Evolutionary conservation across 106 monocot species (phyloP), one percentile per base, ranked within the genome.

Genomic region (Cymbidium sinense): DNA sequence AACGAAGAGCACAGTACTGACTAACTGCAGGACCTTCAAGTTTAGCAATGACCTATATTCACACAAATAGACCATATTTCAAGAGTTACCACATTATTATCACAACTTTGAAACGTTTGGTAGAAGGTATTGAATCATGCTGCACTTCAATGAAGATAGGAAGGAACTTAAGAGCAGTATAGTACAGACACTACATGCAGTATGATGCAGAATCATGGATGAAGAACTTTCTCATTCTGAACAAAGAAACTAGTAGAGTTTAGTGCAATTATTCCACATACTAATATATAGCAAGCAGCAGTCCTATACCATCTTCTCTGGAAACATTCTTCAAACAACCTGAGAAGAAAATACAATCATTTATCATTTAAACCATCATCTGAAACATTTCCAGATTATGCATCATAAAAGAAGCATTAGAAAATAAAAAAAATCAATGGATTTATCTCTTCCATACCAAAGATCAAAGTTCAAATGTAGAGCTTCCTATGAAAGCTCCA

Each of bases 251-350:
- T 33, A 29, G 10, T 35, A 43, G 44, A 74, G 35, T 12, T 27
- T 74, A 74, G 19, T 25, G 13, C n/a, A 29, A 74, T 44, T 74
- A 74, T n/a, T 74, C 44, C n/a, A 18, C 15, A 44, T 94, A 99
- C 99, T 92, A 99, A 76, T 84, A 99, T 99, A 87, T 99, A 99
- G 80, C 99, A 99, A 76, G 99, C 99, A 83, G 99, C 99, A 74
- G 92, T 95, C 69, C 99, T 88, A 64, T 99, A 99, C 99, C 99
- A 99, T 83, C 99, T 80, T 83, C 90, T 74, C 76, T 94, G 99
- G 77, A 99, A 95, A 79, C 99, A 99, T 84, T 99, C 99, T 86
- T 99, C 99, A 86, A 99, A 99, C 79, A 99, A 86, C 89, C 99
- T 99, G 77, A 35, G 85, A 69, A 69, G 34, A 31, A 71, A 20